Base-by-base conservation (phyloP, 768 basidiomycete species). In the Amanita pallidorosea region DNA sequence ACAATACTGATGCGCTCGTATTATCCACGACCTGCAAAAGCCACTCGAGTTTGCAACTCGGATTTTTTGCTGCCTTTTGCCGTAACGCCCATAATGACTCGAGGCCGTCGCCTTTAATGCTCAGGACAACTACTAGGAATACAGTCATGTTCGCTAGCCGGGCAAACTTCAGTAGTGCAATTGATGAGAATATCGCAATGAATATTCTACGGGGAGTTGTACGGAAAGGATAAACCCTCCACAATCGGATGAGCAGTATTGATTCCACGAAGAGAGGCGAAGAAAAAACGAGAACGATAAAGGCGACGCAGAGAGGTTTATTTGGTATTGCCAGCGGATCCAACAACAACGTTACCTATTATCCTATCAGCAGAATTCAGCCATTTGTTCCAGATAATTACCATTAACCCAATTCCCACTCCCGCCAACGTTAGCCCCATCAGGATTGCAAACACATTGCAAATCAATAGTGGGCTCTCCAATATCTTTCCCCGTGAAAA, bases 181-280 rank as follows among this genome's bases (percentile, higher is more conserved):
- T 51, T 13, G 54, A 45, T 1, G 49, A 49, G 13, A 61, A 54
- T 9, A 62, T 57, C n/a, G 52, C 12, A 38, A 52, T 40, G 20
- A 53, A 51, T 17, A 11, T 49, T 18, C 7, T 27, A 29, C 35
- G 48, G 7, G 57, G 51, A 7, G 53, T 56, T 13, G 47, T 47
- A 33, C 45, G 50, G 27, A 38, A 48, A 18, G 60, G 61, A 40
- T 53, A 61, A 3, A 61, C 57, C 8, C 57, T 58, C 38, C 44
- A 53, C 15, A 61, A 43, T 13, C 62, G 52, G 25, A 63, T 52
- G 34, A 60, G 22, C 17, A 63, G 52, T 47, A 63, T 57, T 18
- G 54, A 61, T 36, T 63, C 62, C 47, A 58, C 61, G 36, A 61
- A 36, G 20, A 61, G 40, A 9, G 61, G 59, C 2, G 52, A 51